Percentiles rank a stretch among this genome's conserved stretches.
These are phyloP conservation scores for Agroathelia rolfsii DNA, from an alignment of 1,284 basidiomycete species.

Conservation along the genomic window DNA sequence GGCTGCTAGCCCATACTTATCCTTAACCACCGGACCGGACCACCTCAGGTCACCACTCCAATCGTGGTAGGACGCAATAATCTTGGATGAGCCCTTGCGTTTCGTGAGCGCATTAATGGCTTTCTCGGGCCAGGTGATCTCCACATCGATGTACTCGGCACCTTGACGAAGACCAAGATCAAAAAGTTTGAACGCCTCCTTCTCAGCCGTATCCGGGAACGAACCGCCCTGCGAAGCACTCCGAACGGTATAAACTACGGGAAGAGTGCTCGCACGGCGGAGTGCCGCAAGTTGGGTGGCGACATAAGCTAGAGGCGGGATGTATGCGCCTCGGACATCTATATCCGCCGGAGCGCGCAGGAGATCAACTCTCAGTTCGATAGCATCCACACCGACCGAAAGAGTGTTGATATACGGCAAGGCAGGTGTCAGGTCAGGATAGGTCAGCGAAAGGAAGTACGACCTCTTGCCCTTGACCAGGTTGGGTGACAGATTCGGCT, in stretches of 20 bases:
- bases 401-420: slow-evolving; percentile 66
- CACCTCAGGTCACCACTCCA: slow-evolving; percentile 83
- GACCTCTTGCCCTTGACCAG: slow-evolving; percentile 53
- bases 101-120: slow-evolving; percentile 50
- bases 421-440: slow-evolving; percentile 75
- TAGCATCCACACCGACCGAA: slow-evolving; percentile 80
- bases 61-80: slow-evolving; percentile 94
- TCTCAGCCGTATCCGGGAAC: slow-evolving; percentile 73
- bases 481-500: slow-evolving; percentile 57
- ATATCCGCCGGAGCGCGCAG: slow-evolving; percentile 48
- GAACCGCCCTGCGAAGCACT: slow-evolving; percentile 86
- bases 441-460: slow-evolving; percentile 90
- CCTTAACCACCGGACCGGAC: slow-evolving; percentile 58
- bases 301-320: slow-evolving; percentile 72
- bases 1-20: slow-evolving; percentile 59
- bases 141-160: slow-evolving; percentile 91
- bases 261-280: slow-evolving; percentile 70
- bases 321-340: slow-evolving; percentile 28
- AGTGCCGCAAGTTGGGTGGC: slow-evolving; percentile 75
- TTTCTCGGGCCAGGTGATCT: slow-evolving; percentile 68
- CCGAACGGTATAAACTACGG: slow-evolving; percentile 88
- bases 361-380: slow-evolving; percentile 91
- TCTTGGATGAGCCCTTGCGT: slow-evolving; percentile 63
- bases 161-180: slow-evolving; percentile 74
- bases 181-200: slow-evolving; percentile 74